Percentiles rank a stretch among this genome's conserved stretches.
These are phyloP conservation scores for Orbilia brochopaga DNA, from an alignment of 2,329 filamentous ascomycete genomes.

Conservation along the genomic window DNA sequence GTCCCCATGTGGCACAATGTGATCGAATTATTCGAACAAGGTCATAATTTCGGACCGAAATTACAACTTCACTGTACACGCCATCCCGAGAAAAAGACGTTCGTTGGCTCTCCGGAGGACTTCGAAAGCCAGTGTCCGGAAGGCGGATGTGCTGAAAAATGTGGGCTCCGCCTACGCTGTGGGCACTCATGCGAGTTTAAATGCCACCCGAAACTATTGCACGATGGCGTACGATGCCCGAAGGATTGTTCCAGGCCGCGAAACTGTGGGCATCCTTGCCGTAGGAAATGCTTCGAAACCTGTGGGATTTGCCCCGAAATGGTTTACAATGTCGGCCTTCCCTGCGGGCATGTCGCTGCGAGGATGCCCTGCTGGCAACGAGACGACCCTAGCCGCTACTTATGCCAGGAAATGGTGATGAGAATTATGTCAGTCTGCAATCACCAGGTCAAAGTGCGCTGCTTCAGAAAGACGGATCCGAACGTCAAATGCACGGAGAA, in stretches of 20 bases:
- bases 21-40: conserved; percentile 60
- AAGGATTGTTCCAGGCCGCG: conserved; percentile 56
- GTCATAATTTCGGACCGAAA: conserved; percentile 61
- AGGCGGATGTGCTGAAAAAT: conserved; percentile 66
- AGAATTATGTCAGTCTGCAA: conserved; percentile 64
- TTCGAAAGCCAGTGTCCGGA: conserved; percentile 67
- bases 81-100: conserved; percentile 64
- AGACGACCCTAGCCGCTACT: conserved; percentile 61
- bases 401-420: conserved; percentile 61
- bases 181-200: conserved; percentile 54
- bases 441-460: conserved; percentile 64
- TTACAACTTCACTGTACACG: conserved; percentile 68
- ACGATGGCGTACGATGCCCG: conserved; percentile 56
- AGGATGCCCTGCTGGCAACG: conserved; percentile 56
- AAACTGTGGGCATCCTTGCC: conserved; percentile 57
- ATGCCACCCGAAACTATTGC: conserved; percentile 55
- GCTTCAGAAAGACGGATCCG: conserved; percentile 60
- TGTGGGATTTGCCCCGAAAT: conserved; percentile 51
- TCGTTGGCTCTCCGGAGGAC: conserved; percentile 65
- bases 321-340: conserved; percentile 32
- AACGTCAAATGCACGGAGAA: conserved; percentile 52
- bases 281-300: conserved; percentile 56
- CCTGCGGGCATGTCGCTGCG: conserved; percentile 52
- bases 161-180: conserved; percentile 56
- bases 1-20: conserved; percentile 58